Evolutionary conservation across 2,329 filamentous ascomycete species (phyloP).

Genomic region (Penicillium paneum): DNA sequence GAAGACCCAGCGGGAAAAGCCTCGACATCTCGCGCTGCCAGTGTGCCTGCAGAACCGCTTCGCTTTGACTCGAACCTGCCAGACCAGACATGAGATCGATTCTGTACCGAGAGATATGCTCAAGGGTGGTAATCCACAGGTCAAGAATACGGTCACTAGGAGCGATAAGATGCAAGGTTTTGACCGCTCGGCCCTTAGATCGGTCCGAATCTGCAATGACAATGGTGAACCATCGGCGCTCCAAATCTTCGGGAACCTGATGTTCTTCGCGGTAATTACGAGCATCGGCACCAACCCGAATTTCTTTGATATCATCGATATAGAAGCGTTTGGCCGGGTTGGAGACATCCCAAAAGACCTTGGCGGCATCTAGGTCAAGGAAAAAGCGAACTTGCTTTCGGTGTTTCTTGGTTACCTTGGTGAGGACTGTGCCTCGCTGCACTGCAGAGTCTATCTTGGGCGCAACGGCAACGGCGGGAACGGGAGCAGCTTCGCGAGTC

Average conservation of each 20-base stretch:
- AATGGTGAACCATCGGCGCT: constrained; percentile 81
- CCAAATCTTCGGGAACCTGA: constrained; percentile 63
- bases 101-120: constrained; percentile 78
- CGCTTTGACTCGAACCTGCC: constrained; percentile 69
- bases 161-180: constrained; percentile 84
- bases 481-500: constrained; percentile 31
- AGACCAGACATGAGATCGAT: constrained; percentile 88
- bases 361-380: constrained; percentile 78
- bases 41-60: constrained; percentile 76
- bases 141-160: constrained; percentile 68
- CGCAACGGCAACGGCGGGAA: constrained; percentile 35
- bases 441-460: constrained; percentile 75
- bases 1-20: constrained; percentile 50
- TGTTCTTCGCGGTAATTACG: constrained; percentile 87
- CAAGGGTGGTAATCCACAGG: constrained; percentile 79
- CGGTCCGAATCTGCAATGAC: constrained; percentile 77
- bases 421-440: constrained; percentile 72
- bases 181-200: constrained; percentile 65
- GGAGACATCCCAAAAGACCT: constrained; percentile 80
- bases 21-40: constrained; percentile 83
- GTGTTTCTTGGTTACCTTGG: constrained; percentile 82
- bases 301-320: constrained; percentile 92
- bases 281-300: constrained; percentile 77
- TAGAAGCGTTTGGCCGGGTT: constrained; percentile 81
- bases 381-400: constrained; percentile 70